A percentile compares a stretch with the other conserved stretches of the same genome.
phyloP scores from a whole-genome alignment of 768 basidiomycete genomes.

The Suillus subluteus region DNA sequence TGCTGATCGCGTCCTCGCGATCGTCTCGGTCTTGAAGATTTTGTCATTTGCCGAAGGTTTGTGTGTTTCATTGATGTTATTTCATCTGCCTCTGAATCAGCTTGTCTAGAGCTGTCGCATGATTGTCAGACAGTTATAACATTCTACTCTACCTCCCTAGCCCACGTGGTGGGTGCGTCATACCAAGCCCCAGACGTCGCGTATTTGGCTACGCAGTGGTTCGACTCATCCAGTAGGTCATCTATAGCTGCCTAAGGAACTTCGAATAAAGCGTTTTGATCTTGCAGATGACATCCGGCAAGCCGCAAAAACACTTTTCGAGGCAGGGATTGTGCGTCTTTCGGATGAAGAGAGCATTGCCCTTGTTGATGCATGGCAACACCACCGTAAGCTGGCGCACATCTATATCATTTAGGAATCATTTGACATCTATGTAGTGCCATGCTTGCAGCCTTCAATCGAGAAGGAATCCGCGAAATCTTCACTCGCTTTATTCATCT shows the following conservation, averaged over 20 bases:
- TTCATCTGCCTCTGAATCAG: slow-evolving; percentile 1
- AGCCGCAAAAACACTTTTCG: slow-evolving; percentile 78
- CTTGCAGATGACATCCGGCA: slow-evolving; percentile 71
- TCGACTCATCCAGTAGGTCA: slow-evolving; percentile 68
- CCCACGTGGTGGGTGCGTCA: slow-evolving; percentile 55
- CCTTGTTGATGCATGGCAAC: slow-evolving; percentile 66
- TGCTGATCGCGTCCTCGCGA: slow-evolving; percentile 67
- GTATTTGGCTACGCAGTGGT: slow-evolving; percentile 75
- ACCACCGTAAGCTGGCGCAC: slow-evolving; percentile 49
- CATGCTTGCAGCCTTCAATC: slow-evolving; percentile 60
- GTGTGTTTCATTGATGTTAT: slow-evolving; percentile 7
- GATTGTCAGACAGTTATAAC: slow-evolving; percentile 73
- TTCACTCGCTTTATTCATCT: slow-evolving; percentile 76
- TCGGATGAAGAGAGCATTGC: slow-evolving; percentile 66
- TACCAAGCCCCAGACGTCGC: slow-evolving; percentile 75
- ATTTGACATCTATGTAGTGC: slow-evolving; percentile 47
- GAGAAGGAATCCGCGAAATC: slow-evolving; percentile 61
- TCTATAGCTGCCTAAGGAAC: not conserved
- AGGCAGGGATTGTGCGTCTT: slow-evolving; percentile 68
- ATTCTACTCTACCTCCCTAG: slow-evolving; percentile 79
- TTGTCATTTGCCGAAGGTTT: slow-evolving; percentile 77
- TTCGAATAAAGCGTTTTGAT: slow-evolving; percentile 12
- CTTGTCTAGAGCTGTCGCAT: slow-evolving; percentile 61
- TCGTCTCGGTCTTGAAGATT: slow-evolving; percentile 68
- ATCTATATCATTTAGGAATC: not conserved